Conservation (phyloP, 805 yeast species). For the Yarrowia phangngaensis region DNA sequence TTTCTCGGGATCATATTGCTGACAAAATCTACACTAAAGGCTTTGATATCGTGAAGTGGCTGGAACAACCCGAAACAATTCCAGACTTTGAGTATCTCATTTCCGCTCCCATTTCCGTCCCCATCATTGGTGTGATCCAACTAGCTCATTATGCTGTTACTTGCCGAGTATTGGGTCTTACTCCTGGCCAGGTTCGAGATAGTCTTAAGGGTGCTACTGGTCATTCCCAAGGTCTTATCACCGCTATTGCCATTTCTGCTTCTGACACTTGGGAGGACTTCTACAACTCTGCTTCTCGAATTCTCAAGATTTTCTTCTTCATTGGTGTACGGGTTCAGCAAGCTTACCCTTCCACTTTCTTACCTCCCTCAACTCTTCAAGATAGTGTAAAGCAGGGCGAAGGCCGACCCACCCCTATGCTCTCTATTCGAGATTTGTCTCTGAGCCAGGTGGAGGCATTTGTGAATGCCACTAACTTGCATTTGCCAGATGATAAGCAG, state of each 20-base stretch:
- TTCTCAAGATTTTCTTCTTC: slow-evolving; percentile 82
- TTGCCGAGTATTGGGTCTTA: slow-evolving; percentile 73
- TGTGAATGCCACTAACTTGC: slow-evolving; percentile 85
- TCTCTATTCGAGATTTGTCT: slow-evolving; percentile 85
- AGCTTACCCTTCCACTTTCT: slow-evolving; percentile 86
- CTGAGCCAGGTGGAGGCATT: slow-evolving; percentile 71
- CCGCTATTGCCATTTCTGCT: slow-evolving; percentile 86
- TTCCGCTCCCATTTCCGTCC: slow-evolving; percentile 91
- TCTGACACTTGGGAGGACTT: slow-evolving; percentile 82
- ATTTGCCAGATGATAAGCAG: slow-evolving; percentile 87
- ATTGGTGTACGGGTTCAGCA: slow-evolving; percentile 89
- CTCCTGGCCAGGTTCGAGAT: slow-evolving; percentile 82
- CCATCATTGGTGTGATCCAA: slow-evolving; percentile 95
- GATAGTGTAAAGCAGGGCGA: slow-evolving; percentile 92
- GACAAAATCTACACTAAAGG: slow-evolving; percentile 92
- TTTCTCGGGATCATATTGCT: slow-evolving; percentile 68
- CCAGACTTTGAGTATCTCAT: slow-evolving; percentile 87
- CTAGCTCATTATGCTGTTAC: slow-evolving; percentile 89
- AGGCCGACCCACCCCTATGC: slow-evolving; percentile 97
- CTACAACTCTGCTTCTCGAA: slow-evolving; percentile 64
- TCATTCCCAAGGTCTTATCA: slow-evolving; percentile 59
- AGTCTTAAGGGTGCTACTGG: slow-evolving; percentile 49
- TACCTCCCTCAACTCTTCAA: slow-evolving; percentile 88
- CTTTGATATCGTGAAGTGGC: slow-evolving; percentile 83
- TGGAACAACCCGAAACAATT: slow-evolving; percentile 74